A percentile compares a stretch with the other conserved stretches of the same genome.
Evolutionary conservation across 352 stramenopile species (phyloP).

Genomic region (Phytopythium boreale): DNA sequence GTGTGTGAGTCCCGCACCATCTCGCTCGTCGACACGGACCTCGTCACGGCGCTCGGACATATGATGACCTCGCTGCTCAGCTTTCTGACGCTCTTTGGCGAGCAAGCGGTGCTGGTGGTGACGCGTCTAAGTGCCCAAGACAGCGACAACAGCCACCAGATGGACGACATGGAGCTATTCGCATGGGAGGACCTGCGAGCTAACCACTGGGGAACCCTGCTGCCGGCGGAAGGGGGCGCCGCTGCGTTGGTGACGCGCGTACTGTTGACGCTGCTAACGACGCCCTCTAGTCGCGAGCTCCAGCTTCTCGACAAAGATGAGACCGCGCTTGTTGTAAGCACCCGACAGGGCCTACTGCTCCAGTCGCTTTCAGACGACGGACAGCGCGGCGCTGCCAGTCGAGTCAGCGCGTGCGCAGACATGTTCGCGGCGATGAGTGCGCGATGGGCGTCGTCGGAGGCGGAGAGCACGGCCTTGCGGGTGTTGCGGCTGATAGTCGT

Average conservation of each 20-base stretch:
- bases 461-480: constrained; percentile 18
- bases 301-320: constrained; percentile 44
- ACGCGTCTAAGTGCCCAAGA: constrained; percentile 27
- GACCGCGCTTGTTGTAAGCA: constrained; percentile 37
- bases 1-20: constrained; percentile 58
- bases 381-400: not conserved
- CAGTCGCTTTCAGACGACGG: not conserved
- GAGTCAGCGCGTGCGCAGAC: not conserved
- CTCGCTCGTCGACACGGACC: constrained; percentile 16
- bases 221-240: constrained; percentile 22
- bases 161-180: constrained; percentile 31
- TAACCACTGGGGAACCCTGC: constrained; percentile 23
- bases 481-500: constrained; percentile 37
- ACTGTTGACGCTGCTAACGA: constrained; percentile 36
- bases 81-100: constrained; percentile 60
- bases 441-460: constrained; percentile 3
- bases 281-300: constrained; percentile 27
- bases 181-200: constrained; percentile 38
- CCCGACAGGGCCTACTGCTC: not conserved
- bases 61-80: constrained; percentile 51
- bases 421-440: constrained; percentile 20
- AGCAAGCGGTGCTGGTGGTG: constrained; percentile 41
- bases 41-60: constrained; percentile 30
- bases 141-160: constrained; percentile 2
- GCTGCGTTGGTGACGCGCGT: constrained; percentile 30